Evolutionary conservation across 768 basidiomycete species (phyloP).

Genomic region (Russula sp.): DNA sequence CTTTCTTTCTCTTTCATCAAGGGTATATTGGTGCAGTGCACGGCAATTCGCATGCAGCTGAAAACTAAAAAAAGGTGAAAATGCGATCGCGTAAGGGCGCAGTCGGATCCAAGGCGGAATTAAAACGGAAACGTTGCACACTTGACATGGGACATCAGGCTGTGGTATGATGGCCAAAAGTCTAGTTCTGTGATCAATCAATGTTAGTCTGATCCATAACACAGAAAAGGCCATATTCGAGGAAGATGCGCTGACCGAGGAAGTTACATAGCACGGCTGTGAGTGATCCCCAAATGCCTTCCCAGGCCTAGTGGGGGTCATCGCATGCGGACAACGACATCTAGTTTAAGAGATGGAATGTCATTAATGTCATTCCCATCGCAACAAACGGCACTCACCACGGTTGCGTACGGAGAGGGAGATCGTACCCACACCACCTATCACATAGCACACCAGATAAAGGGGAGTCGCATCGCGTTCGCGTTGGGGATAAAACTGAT

Average conservation of each 20-base stretch:
- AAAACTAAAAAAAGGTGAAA: slow-evolving; percentile 1
- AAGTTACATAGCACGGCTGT: slow-evolving; percentile 13
- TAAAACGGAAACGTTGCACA: neutral
- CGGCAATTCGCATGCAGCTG: slow-evolving; percentile 5
- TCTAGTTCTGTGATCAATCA: neutral
- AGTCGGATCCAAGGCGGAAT: neutral
- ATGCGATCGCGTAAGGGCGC: neutral
- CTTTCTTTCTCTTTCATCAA: slow-evolving; percentile 2
- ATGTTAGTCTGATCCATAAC: neutral
- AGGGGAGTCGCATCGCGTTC: slow-evolving; percentile 15
- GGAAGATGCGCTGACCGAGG: neutral
- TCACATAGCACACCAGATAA: slow-evolving; percentile 14
- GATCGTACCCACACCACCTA: slow-evolving; percentile 18
- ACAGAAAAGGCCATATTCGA: neutral
- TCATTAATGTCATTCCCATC: neutral
- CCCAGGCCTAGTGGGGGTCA: slow-evolving; percentile 23
- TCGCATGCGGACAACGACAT: slow-evolving; percentile 22
- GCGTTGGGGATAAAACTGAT: slow-evolving; percentile 1
- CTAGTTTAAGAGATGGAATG: neutral
- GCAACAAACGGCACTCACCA: neutral
- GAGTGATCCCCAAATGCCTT: slow-evolving; percentile 20
- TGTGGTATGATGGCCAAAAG: slow-evolving; percentile 2
- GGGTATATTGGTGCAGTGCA: slow-evolving; percentile 10
- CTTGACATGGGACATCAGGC: slow-evolving; percentile 13
- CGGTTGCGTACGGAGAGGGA: neutral